These are phyloP conservation scores for Fusarium domesticum DNA, from an alignment of 2,329 filamentous ascomycete species.

Conservation along the genomic window DNA sequence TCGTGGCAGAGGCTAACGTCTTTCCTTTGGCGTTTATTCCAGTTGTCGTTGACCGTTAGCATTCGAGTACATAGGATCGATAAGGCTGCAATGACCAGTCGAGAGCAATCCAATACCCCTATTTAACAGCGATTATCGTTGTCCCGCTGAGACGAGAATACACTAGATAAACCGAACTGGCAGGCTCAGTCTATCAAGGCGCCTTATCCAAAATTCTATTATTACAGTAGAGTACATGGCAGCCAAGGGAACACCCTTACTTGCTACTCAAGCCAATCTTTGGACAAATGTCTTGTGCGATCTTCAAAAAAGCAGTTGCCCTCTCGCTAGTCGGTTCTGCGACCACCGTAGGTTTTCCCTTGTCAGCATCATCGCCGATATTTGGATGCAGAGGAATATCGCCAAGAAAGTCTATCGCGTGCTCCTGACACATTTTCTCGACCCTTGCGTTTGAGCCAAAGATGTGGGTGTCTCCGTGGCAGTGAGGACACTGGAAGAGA, in stretches of 20 bases:
- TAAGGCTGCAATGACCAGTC: constrained; percentile 6
- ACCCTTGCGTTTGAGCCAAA: constrained; percentile 69
- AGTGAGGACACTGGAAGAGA: constrained; percentile 76
- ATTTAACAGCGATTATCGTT: constrained; percentile 7
- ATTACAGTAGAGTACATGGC: constrained; percentile 6
- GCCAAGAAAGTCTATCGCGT: constrained; percentile 76
- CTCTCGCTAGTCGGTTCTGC: constrained; percentile 75
- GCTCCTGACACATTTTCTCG: constrained; percentile 63
- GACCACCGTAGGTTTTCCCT: constrained; percentile 85
- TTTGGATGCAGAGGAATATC: constrained; percentile 83
- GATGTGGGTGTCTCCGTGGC: constrained; percentile 68
- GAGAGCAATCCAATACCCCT: constrained; percentile 25
- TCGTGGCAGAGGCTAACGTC: constrained; percentile 44
- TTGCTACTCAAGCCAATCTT: constrained; percentile 40
- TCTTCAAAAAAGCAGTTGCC: constrained; percentile 66
- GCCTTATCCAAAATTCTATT: constrained; percentile 1
- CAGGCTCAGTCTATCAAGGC: constrained; percentile 8
- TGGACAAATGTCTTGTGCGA: constrained; percentile 57
- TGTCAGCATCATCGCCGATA: constrained; percentile 84
- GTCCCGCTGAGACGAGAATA: constrained; percentile 8
- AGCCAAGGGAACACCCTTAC: constrained; percentile 3
- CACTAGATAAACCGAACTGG: constrained; percentile 19
- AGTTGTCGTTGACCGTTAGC: constrained; percentile 18
- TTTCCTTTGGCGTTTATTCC: constrained; percentile 26
- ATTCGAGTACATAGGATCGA: constrained; percentile 24